Evolutionary conservation across 2,329 filamentous ascomycete species (phyloP).

Genomic region (Teratosphaeria nubilosa): DNA sequence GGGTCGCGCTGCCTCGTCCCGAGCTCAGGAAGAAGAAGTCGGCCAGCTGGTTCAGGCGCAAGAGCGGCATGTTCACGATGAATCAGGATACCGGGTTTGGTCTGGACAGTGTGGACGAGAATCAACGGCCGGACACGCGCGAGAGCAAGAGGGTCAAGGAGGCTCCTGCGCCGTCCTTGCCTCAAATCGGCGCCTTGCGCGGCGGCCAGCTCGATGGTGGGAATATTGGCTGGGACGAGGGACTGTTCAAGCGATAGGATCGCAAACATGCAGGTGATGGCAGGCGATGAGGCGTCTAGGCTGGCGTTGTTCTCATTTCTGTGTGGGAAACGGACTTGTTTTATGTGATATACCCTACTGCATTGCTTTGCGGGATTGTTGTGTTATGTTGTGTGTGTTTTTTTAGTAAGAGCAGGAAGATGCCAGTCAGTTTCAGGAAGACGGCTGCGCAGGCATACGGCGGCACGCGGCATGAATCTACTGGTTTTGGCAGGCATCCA

Average conservation of each 20-base stretch:
- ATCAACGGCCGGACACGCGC: slow-evolving; percentile 9
- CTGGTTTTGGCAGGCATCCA: not conserved
- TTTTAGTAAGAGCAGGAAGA: not conserved
- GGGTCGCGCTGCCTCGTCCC: slow-evolving; percentile 2
- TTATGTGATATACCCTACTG: not conserved
- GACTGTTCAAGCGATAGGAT: slow-evolving; percentile 15
- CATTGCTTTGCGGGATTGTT: not conserved
- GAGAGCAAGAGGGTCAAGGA: slow-evolving; percentile 18
- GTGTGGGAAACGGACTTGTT: not conserved
- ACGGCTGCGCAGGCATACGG: not conserved
- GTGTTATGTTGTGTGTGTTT: not conserved
- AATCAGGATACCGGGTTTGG: slow-evolving; percentile 10
- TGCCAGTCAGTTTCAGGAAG: not conserved
- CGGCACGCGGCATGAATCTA: not conserved
- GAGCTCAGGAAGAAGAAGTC: slow-evolving; percentile 20
- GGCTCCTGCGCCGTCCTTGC: slow-evolving; percentile 16
- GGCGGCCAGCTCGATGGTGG: slow-evolving; percentile 17
- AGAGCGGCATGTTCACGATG: slow-evolving; percentile 23
- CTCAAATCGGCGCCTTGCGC: slow-evolving; percentile 18
- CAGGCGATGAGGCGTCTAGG: not conserved
- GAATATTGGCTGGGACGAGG: slow-evolving; percentile 23
- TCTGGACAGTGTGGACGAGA: slow-evolving; percentile 19
- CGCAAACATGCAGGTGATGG: not conserved
- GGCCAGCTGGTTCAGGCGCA: slow-evolving; percentile 26
- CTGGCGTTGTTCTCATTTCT: not conserved